Evolutionary conservation across 1,284 basidiomycete genomes (phyloP).

Genomic region (Butyriboletus regius): DNA sequence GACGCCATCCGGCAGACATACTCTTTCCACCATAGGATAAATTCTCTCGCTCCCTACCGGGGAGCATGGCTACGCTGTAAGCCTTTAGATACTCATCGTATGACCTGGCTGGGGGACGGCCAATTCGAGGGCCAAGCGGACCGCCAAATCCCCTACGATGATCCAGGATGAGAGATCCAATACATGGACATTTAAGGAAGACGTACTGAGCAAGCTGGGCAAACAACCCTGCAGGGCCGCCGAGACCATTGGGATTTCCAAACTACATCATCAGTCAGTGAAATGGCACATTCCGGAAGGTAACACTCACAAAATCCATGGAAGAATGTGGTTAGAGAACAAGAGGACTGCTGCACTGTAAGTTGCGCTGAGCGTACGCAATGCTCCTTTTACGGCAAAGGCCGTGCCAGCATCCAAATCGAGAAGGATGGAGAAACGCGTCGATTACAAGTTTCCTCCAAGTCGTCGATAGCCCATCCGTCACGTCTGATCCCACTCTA

Average conservation of each 20-base stretch:
- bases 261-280: constrained; percentile 36
- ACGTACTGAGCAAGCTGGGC: constrained; percentile 55
- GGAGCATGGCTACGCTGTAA: constrained; percentile 80
- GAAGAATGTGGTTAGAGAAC: constrained; percentile 17
- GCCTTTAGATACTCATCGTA: constrained; percentile 81
- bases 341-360: constrained; percentile 8
- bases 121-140: constrained; percentile 41
- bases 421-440: constrained; percentile 15
- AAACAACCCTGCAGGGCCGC: constrained; percentile 45
- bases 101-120: constrained; percentile 50
- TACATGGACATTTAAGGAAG: not conserved
- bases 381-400: constrained; percentile 26
- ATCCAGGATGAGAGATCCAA: constrained; percentile 13
- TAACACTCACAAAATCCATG: constrained; percentile 58
- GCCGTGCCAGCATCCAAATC: constrained; percentile 24
- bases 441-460: constrained; percentile 12
- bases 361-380: constrained; percentile 23
- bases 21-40: constrained; percentile 96
- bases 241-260: constrained; percentile 49
- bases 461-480: constrained; percentile 10
- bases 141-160: constrained; percentile 47
- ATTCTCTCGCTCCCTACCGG: constrained; percentile 74
- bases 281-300: not conserved
- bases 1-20: constrained; percentile 43
- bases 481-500: constrained; percentile 10